A percentile compares a stretch with the other conserved stretches of the same genome.
Evolutionary conservation across 163 green algal genomes (phyloP).

Genomic region (Coccomyxa subellipsoidea): DNA sequence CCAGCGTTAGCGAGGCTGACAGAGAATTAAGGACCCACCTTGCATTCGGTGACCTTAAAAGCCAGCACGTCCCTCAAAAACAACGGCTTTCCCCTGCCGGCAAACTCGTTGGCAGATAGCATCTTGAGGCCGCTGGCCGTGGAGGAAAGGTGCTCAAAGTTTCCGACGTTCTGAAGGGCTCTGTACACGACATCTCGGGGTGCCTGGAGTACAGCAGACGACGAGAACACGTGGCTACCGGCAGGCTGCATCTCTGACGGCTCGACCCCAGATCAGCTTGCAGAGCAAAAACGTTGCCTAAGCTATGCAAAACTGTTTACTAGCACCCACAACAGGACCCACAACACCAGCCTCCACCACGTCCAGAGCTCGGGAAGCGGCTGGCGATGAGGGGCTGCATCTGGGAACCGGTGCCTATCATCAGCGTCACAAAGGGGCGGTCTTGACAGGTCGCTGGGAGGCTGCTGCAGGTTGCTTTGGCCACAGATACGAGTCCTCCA

Average conservation of each 20-base stretch:
- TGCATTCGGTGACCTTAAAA: not conserved
- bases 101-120: not conserved
- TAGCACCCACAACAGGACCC: not conserved
- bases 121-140: not conserved
- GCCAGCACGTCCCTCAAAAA: not conserved
- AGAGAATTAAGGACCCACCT: not conserved
- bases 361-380: not conserved
- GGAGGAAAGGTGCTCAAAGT: not conserved
- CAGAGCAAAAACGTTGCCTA: not conserved
- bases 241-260: not conserved
- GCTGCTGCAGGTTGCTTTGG: no score
- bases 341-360: not conserved
- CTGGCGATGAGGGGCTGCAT: not conserved
- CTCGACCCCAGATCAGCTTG: not conserved
- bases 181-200: not conserved
- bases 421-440: no score
- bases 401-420: not conserved
- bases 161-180: not conserved
- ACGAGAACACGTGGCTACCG: not conserved
- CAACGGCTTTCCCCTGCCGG: not conserved
- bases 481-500: no score
- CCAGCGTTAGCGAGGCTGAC: no score
- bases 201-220: not conserved
- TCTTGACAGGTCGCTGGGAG: no score
- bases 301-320: not conserved